A percentile compares a stretch with the other conserved stretches of the same genome.
These are phyloP conservation scores for Fusarium scirpi DNA, from an alignment of 2,329 filamentous ascomycete species.

Conservation along the genomic window DNA sequence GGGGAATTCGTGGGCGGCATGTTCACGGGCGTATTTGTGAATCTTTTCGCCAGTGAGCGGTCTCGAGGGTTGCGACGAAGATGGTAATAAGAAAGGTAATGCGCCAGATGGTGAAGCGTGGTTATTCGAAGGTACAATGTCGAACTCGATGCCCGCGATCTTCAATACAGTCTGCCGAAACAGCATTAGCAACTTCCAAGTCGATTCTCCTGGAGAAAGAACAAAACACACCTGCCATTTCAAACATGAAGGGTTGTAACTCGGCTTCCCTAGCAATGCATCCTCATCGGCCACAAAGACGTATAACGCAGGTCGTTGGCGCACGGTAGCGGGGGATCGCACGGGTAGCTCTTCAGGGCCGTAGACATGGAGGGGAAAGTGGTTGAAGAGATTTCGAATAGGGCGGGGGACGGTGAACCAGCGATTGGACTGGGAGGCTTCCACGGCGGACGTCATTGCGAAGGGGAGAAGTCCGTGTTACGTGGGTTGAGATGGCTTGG, in stretches of 20 bases:
- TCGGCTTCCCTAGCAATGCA: conserved; percentile 72
- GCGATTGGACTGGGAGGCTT: conserved; percentile 38
- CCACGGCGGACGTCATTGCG: conserved; percentile 35
- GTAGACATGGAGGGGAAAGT: conserved; percentile 83
- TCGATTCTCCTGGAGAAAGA: background rate
- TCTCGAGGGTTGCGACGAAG: conserved; percentile 46
- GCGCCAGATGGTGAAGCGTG: conserved; percentile 90
- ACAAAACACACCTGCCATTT: conserved; percentile 86
- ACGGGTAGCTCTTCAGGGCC: conserved; percentile 79
- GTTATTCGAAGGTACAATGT: conserved; percentile 81
- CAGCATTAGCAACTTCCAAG: background rate
- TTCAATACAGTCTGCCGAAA: conserved; percentile 79
- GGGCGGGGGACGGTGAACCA: conserved; percentile 76
- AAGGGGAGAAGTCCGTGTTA: background rate
- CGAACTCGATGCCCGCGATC: conserved; percentile 77
- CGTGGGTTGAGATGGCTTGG: background rate
- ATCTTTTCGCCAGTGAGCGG: conserved; percentile 68
- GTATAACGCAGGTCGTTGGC: conserved; percentile 71
- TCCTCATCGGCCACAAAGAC: conserved; percentile 79
- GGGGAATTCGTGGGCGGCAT: conserved; percentile 53
- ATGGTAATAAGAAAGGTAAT: conserved; percentile 86
- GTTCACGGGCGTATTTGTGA: conserved; percentile 73
- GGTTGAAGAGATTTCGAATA: conserved; percentile 85
- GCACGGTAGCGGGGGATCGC: conserved; percentile 59
- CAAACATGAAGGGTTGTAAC: conserved; percentile 91